These are phyloP conservation scores for Aspergillus aculeatus DNA, from an alignment of 2,329 filamentous ascomycete species.

Conservation along the genomic window DNA sequence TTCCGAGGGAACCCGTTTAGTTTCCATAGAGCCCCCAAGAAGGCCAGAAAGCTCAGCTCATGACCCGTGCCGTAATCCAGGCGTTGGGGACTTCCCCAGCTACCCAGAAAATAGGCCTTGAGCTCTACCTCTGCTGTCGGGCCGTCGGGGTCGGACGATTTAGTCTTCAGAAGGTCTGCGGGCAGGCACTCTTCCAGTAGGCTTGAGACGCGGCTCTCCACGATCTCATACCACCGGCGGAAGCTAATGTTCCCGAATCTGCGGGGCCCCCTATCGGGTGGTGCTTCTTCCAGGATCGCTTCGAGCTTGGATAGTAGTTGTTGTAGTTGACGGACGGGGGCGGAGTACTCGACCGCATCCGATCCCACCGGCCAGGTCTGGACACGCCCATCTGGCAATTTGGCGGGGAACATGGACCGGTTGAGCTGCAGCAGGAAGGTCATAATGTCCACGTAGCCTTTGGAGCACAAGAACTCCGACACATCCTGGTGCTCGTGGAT, in stretches of 20 bases:
- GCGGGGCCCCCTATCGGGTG: constrained; percentile 79
- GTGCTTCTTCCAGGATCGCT: constrained; percentile 70
- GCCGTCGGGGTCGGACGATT: constrained; percentile 28
- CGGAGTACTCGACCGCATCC: constrained; percentile 49
- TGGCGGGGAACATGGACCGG: constrained; percentile 74
- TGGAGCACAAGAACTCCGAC: constrained; percentile 71
- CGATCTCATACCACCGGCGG: constrained; percentile 72
- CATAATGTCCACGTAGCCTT: constrained; percentile 83
- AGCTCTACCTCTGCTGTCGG: constrained; percentile 65
- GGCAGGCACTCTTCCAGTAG: constrained; percentile 61
- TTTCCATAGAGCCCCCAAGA: constrained; percentile 88
- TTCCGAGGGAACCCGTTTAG: constrained; percentile 71
- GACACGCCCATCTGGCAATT: constrained; percentile 34
- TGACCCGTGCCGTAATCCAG: constrained; percentile 96
- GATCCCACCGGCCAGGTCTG: constrained; percentile 53
- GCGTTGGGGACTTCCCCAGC: constrained; percentile 83
- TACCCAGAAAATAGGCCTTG: constrained; percentile 74
- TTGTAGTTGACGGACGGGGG: constrained; percentile 64
- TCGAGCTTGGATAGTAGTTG: constrained; percentile 64
- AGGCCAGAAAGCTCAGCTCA: constrained; percentile 91
- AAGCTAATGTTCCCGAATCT: constrained; percentile 93
- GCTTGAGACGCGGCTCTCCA: constrained; percentile 58
- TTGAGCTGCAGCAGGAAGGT: constrained; percentile 89
- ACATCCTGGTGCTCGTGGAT: constrained; percentile 88
- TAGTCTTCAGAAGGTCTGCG: constrained; percentile 42